Percentiles rank a stretch among this genome's conserved stretches.
These are phyloP conservation scores for Blastobotrys serpentis DNA, from an alignment of 1,139 yeast genomes.

Conservation along the genomic window DNA sequence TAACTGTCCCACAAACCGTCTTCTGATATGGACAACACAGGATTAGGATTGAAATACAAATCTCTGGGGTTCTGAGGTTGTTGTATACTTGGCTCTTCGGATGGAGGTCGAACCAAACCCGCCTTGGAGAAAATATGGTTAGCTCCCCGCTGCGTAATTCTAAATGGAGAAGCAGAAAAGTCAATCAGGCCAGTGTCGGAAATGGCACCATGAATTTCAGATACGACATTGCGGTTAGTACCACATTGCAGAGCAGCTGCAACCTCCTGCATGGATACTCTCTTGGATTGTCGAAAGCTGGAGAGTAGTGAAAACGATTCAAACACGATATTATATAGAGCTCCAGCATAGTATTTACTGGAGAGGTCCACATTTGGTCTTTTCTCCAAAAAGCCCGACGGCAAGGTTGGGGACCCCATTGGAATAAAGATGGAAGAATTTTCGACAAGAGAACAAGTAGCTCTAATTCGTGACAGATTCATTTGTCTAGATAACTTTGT, in stretches of 20 bases:
- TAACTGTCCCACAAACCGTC: constrained; percentile 21
- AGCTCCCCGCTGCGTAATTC: constrained; percentile 15
- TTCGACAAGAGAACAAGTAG: constrained; percentile 47
- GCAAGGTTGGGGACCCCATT: constrained; percentile 32
- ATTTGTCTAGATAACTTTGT: constrained; percentile 23
- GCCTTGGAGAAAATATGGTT: constrained; percentile 39
- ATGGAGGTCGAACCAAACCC: constrained; percentile 29
- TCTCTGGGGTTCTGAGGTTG: constrained; percentile 11
- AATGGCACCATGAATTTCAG: constrained; percentile 22
- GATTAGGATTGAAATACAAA: background rate
- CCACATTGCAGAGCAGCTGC: constrained; percentile 27
- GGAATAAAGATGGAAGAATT: constrained; percentile 55
- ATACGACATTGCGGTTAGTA: constrained; percentile 29
- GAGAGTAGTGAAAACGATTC: constrained; percentile 35
- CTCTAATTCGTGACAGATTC: constrained; percentile 47
- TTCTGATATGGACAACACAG: background rate
- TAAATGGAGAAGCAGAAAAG: constrained; percentile 19
- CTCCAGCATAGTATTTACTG: constrained; percentile 34
- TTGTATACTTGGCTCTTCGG: constrained; percentile 9
- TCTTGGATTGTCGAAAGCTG: constrained; percentile 26
- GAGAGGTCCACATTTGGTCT: constrained; percentile 16
- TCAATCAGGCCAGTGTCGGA: constrained; percentile 20
- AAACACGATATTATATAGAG: constrained; percentile 30
- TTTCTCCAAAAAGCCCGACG: constrained; percentile 16
- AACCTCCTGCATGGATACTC: constrained; percentile 31